Evolutionary conservation across 179 eudicot genomes (phyloP).

Genomic region (Beta macrorhiza): DNA sequence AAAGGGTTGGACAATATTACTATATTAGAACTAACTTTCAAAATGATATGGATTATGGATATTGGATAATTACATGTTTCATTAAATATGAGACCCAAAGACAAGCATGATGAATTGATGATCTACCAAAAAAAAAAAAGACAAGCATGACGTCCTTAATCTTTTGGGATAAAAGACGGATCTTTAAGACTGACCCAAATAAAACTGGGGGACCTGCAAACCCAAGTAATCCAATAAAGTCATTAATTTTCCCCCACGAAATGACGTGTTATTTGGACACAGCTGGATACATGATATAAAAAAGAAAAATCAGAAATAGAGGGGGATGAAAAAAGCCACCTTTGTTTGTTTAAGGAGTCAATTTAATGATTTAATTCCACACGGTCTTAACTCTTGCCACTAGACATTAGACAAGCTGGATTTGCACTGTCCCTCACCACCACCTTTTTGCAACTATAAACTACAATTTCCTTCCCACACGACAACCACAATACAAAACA

Average conservation of each 20-base stretch:
- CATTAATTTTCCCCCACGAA: background rate
- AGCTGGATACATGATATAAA: background rate
- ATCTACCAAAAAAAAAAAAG: too few species aligned
- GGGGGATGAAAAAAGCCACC: background rate
- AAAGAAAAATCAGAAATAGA: background rate
- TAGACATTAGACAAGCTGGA: slow-evolving; percentile 5
- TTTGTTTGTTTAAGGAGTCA: slow-evolving; percentile 6
- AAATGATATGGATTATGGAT: too few species aligned
- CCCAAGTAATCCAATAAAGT: background rate
- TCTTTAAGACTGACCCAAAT: too few species aligned
- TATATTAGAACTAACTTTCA: too few species aligned
- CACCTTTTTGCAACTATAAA: background rate
- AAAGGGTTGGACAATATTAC: too few species aligned
- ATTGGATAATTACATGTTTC: too few species aligned
- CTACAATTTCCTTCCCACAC: background rate
- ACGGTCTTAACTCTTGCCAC: background rate
- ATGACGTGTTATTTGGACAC: background rate
- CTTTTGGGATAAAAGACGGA: too few species aligned
- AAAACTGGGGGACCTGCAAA: background rate
- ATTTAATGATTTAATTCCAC: background rate
- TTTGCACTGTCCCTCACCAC: background rate
- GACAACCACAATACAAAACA: background rate
- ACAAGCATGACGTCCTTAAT: too few species aligned
- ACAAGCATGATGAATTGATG: too few species aligned
- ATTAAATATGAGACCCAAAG: too few species aligned